A percentile compares a stretch with the other conserved stretches of the same genome.
phyloP scores from a whole-genome alignment of 495 filamentous ascomycete species.

The Talaromyces ruber region DNA sequence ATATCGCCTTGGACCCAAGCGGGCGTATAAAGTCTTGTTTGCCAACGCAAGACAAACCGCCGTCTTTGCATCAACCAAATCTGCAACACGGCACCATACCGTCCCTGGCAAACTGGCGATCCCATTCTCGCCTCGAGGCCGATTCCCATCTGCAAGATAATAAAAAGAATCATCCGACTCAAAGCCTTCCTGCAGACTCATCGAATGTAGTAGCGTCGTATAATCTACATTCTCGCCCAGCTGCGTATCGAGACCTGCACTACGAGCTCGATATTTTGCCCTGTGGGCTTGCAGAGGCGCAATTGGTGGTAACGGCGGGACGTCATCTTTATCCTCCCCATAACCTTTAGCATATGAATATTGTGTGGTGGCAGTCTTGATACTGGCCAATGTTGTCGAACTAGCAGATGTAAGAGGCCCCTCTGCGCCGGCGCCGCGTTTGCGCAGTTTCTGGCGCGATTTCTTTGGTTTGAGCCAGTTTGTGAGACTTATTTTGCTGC shows the following conservation, averaged over 20 bases:
- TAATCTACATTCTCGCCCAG: conserved; percentile 41
- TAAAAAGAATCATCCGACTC: conserved; percentile 11
- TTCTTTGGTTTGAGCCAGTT: conserved; percentile 35
- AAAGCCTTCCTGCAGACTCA: conserved; percentile 29
- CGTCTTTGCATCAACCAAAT: conserved; percentile 32
- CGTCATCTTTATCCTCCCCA: conserved; percentile 10
- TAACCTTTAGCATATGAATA: background rate
- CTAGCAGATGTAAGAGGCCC: conserved; percentile 15
- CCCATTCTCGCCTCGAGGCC: conserved; percentile 31
- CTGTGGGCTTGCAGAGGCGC: conserved; percentile 31
- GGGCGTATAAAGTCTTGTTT: conserved; percentile 32
- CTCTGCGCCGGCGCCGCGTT: conserved; percentile 24
- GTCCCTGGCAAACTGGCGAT: conserved; percentile 33
- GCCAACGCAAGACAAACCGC: conserved; percentile 39
- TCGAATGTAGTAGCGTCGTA: conserved; percentile 37
- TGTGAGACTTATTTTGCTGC: conserved; percentile 24
- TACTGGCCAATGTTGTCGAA: conserved; percentile 12
- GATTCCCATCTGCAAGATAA: conserved; percentile 12
- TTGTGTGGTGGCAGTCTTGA: conserved; percentile 1
- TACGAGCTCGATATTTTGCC: conserved; percentile 25
- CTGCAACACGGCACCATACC: conserved; percentile 35
- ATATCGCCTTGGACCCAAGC: conserved; percentile 24
- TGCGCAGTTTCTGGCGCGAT: conserved; percentile 38
- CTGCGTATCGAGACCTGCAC: conserved; percentile 31
- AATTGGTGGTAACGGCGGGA: conserved; percentile 21